A percentile compares a stretch with the other conserved stretches of the same genome.
Evolutionary conservation across 768 basidiomycete species (phyloP).

Genomic region (Phaeolepiota aurea): DNA sequence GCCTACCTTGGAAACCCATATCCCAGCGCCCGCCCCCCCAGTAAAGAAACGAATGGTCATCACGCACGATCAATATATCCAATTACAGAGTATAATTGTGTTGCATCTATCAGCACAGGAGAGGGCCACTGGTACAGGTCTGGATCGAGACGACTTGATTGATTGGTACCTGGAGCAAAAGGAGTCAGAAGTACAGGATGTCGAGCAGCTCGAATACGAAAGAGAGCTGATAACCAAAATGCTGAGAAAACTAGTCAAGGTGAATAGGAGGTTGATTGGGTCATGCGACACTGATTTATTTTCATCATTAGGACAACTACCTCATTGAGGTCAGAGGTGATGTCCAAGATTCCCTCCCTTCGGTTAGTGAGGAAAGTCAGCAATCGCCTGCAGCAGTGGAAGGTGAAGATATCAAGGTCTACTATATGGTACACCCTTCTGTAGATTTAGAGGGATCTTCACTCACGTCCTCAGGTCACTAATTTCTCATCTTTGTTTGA

Average conservation of each 20-base stretch:
- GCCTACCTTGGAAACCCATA: conserved; percentile 22
- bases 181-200: conserved; percentile 74
- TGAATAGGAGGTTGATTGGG: conserved; percentile 20
- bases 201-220: conserved; percentile 87
- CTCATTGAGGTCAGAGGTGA: conserved; percentile 80
- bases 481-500: not conserved
- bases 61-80: conserved; percentile 92
- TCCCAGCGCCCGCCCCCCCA: conserved; percentile 26
- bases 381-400: conserved; percentile 39
- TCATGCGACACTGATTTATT: conserved; percentile 1
- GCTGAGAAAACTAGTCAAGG: conserved; percentile 86
- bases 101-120: conserved; percentile 75
- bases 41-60: conserved; percentile 80
- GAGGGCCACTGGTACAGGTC: conserved; percentile 61
- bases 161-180: conserved; percentile 94
- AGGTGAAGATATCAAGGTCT: conserved; percentile 58
- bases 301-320: conserved; percentile 60
- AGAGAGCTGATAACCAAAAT: conserved; percentile 87
- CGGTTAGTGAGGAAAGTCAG: conserved; percentile 52
- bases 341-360: conserved; percentile 70
- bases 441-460: conserved; percentile 66
- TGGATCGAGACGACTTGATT: conserved; percentile 87
- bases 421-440: conserved; percentile 87
- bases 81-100: conserved; percentile 83
- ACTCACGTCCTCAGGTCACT: conserved; percentile 25